Evolutionary conservation across 768 basidiomycete species (phyloP).

Genomic region (Gymnopilus dilepis): DNA sequence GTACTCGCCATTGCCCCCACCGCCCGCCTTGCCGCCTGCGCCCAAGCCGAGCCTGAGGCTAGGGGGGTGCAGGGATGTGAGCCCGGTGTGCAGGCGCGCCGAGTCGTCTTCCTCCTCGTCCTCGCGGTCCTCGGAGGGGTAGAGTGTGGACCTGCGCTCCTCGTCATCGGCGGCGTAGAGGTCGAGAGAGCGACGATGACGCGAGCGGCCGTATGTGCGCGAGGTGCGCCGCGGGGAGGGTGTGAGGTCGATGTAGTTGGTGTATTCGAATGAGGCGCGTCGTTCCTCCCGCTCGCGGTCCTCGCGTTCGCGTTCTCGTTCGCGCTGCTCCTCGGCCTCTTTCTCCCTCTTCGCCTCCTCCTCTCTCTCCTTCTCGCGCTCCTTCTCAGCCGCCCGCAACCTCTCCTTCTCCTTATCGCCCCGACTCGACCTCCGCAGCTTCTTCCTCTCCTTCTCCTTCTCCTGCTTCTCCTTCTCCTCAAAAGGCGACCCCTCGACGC

Average conservation of each 20-base stretch:
- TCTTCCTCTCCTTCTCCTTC: constrained; percentile 19
- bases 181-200: not conserved
- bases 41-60: no score
- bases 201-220: not conserved
- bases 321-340: constrained; percentile 5
- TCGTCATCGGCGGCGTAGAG: constrained; percentile 17
- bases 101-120: constrained; percentile 30
- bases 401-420: constrained; percentile 22
- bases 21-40: not conserved
- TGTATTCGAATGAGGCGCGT: not conserved
- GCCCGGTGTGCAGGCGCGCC: constrained; percentile 8
- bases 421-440: constrained; percentile 17
- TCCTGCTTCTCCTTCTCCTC: constrained; percentile 30
- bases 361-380: constrained; percentile 8
- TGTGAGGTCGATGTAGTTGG: constrained; percentile 7
- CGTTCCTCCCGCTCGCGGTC: constrained; percentile 8
- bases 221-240: constrained; percentile 11
- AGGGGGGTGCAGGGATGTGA: no score
- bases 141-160: constrained; percentile 1
- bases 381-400: constrained; percentile 5
- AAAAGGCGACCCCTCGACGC: constrained; percentile 18
- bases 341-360: constrained; percentile 7
- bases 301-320: constrained; percentile 2
- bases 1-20: constrained; percentile 26
- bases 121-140: constrained; percentile 17